Base-by-base conservation (phyloP, 495 filamentous ascomycete genomes). In the Cairneyella variabilis region DNA sequence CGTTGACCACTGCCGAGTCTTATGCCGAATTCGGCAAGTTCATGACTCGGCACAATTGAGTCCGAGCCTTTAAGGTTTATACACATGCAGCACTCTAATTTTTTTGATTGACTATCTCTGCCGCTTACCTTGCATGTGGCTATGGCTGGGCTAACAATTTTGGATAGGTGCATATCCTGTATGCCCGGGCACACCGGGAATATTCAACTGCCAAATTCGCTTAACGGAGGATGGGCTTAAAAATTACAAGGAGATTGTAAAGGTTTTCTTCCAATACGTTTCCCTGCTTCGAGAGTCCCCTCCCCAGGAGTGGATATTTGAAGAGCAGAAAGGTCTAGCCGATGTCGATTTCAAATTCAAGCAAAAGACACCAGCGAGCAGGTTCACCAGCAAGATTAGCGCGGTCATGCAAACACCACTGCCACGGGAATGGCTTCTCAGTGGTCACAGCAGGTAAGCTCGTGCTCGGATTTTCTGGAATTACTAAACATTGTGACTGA, bases 341-440 rank as follows among this genome's bases (percentile, higher is more conserved):
- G 90, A 96, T 57, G 88, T 99, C 34, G 88, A 96, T 56, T 99
- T 99, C 73, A 84, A 83, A 50, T 99, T 93, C 73, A 89, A 82
- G 68, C 88, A 97, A 66, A 99, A 99, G 75, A 86, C 83, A 1
- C 89, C 87, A 14, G 88, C 95, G 1, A 91, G 84, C 55, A 83
- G 83, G 27, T 96, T 96, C 64, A 93, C 90, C 0, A 95, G 89
- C 66, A 82, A 77, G 45, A 77, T 91, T 54, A 89, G 85, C 56
- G 77, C 82, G 26, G 76, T 85, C 4, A 97, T 99, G 93, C 95
- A 97, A 61, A 89, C 86, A 64, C 87, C 89, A 3, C 69, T 91
- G 27, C 90, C 90, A 0, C 77, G 91, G 51, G 85, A 96, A 63
- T 86, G 85, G 80, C 76, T 99, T 16, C 77, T 99, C 8, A 96